phyloP scores from a whole-genome alignment of 345 rosid genomes.

The Linum lewisii region DNA sequence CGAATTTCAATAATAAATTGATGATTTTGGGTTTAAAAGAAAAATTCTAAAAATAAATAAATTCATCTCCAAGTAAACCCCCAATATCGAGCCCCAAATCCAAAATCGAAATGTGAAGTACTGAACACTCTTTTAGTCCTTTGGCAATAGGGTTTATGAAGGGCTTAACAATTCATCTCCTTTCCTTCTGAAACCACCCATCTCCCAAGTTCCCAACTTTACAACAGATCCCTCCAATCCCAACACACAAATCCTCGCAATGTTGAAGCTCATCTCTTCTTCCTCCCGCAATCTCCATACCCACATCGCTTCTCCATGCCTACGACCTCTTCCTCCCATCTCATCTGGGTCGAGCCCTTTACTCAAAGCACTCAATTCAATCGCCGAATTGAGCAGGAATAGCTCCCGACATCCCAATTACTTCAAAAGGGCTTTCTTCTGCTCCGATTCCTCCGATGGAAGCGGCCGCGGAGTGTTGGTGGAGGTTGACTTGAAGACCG shows the following conservation, averaged over 20 bases:
- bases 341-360: slow-evolving; percentile 8
- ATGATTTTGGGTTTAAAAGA: no score
- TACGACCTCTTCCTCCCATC: slow-evolving; percentile 9
- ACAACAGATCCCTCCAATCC: not conserved
- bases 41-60: no score
- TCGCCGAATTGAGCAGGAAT: slow-evolving; percentile 11
- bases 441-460: slow-evolving; percentile 48
- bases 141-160: slow-evolving; percentile 24
- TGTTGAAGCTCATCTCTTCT: slow-evolving; percentile 23
- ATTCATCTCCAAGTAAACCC: no score
- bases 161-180: slow-evolving; percentile 14
- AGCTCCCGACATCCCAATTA: slow-evolving; percentile 14
- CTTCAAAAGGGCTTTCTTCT: slow-evolving; percentile 52
- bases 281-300: slow-evolving; percentile 19
- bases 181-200: not conserved
- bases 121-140: no score
- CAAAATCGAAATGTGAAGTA: no score
- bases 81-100: no score
- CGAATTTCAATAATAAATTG: no score
- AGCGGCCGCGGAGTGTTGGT: slow-evolving; percentile 20
- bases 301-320: slow-evolving; percentile 19
- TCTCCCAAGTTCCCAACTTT: not conserved
- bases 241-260: not conserved
- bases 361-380: slow-evolving; percentile 13
- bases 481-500: slow-evolving; percentile 39